A percentile compares a stretch with the other conserved stretches of the same genome.
These are phyloP conservation scores for Calcarisporium arbuscula DNA, from an alignment of 2,329 filamentous ascomycete species.

Conservation along the genomic window DNA sequence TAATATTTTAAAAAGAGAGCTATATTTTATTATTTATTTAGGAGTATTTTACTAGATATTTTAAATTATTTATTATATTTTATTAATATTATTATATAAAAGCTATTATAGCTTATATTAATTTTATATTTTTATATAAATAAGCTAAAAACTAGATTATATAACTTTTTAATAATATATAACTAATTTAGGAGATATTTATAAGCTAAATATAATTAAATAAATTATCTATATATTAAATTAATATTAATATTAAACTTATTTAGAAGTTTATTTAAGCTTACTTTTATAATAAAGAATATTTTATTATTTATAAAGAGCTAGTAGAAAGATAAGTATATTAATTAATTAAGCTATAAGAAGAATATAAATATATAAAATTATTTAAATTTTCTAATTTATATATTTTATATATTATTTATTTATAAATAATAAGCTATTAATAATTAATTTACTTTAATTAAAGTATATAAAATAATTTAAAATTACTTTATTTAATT, in stretches of 20 bases:
- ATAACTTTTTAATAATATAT: no score
- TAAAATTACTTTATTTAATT: slow-evolving; percentile 4
- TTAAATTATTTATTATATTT: not conserved
- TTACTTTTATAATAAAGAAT: not conserved
- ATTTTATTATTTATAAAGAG: not conserved
- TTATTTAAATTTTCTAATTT: slow-evolving; percentile 2
- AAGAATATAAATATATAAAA: slow-evolving; percentile 1
- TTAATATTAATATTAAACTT: slow-evolving; percentile 1
- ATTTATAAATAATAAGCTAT: slow-evolving; percentile 4
- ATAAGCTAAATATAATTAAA: not conserved
- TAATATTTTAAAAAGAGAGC: no score
- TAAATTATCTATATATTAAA: not conserved
- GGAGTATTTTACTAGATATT: not conserved
- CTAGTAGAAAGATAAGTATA: not conserved
- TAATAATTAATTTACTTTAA: slow-evolving; percentile 3
- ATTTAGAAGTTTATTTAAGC: not conserved
- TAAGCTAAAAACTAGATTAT: no score
- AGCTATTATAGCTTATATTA: not conserved
- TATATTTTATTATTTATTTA: not conserved
- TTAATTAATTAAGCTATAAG: not conserved
- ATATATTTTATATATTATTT: slow-evolving; percentile 4
- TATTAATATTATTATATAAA: not conserved
- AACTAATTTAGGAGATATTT: no score
- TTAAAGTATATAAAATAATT: slow-evolving; percentile 2
- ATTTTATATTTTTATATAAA: not conserved